Percentiles rank a stretch among this genome's conserved stretches.
These are phyloP conservation scores for Solanum bulbocastanum DNA, from an alignment of 257 asterid genomes.

Conservation along the genomic window DNA sequence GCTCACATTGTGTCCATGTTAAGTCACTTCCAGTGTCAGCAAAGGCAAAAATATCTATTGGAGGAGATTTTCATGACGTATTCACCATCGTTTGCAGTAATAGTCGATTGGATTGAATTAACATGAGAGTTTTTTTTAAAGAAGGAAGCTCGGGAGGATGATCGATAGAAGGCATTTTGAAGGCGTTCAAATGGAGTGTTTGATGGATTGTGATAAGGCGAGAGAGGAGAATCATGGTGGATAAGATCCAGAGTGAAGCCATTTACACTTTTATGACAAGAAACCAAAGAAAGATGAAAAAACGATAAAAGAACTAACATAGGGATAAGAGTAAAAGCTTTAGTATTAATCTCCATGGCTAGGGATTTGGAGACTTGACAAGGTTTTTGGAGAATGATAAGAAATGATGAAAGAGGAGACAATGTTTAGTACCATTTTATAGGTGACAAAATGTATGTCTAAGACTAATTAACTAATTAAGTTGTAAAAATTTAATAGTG, in stretches of 20 bases:
- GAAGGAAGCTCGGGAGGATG: constrained; percentile 4
- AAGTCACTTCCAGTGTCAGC: constrained; percentile 17
- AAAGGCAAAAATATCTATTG: neutral
- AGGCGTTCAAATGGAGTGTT: constrained; percentile 4
- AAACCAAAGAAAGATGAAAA: neutral
- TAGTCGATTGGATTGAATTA: neutral
- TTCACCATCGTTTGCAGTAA: neutral
- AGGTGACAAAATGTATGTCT: neutral
- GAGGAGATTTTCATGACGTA: constrained; percentile 18
- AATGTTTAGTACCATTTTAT: neutral
- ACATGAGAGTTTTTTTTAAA: neutral
- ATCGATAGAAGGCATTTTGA: constrained; percentile 3
- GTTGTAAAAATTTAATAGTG: neutral
- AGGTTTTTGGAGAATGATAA: neutral
- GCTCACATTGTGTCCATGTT: constrained; percentile 19
- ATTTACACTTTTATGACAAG: neutral
- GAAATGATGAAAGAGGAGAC: neutral
- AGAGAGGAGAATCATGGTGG: constrained; percentile 23
- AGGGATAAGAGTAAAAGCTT: neutral
- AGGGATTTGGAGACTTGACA: neutral
- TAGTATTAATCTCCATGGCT: neutral
- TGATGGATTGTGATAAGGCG: constrained; percentile 15
- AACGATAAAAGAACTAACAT: neutral
- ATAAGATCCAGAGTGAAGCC: constrained; percentile 19
- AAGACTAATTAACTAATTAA: neutral